These are phyloP conservation scores for Fimicolochytrium jonesii DNA, from an alignment of 192 early-diverging fungal species.

Conservation along the genomic window DNA sequence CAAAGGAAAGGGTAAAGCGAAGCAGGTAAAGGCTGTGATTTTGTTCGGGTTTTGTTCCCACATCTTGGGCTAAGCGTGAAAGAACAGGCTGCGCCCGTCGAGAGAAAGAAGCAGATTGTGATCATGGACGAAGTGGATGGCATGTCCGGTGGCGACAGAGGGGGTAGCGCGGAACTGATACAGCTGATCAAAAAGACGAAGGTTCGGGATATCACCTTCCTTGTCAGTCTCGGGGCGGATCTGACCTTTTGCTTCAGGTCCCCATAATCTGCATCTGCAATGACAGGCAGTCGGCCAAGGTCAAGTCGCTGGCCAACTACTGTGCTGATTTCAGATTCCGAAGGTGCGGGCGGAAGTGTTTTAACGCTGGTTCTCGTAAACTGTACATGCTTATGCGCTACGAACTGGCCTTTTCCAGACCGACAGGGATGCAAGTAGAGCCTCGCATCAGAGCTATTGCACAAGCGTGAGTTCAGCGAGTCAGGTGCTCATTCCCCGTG, in stretches of 20 bases:
- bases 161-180: constrained; percentile 83
- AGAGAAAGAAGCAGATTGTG: constrained; percentile 51
- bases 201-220: constrained; percentile 38
- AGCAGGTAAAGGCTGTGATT: too few relatives aligned
- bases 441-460: constrained; percentile 75
- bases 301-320: constrained; percentile 75
- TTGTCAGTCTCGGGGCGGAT: too few relatives aligned
- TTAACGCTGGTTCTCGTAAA: too few relatives aligned
- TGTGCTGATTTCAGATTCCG: constrained; percentile 81
- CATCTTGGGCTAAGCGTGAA: background rate
- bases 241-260: constrained; percentile 53
- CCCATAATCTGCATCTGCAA: constrained; percentile 99
- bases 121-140: constrained; percentile 99
- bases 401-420: too few relatives aligned
- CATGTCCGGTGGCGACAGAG: constrained; percentile 96
- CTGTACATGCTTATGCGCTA: too few relatives aligned
- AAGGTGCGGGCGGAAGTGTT: too few relatives aligned
- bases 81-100: too few relatives aligned
- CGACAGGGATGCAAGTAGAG: constrained; percentile 68
- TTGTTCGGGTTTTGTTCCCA: background rate
- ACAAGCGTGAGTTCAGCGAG: too few relatives aligned
- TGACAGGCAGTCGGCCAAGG: constrained; percentile 80
- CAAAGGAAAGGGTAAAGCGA: background rate
- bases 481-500: too few relatives aligned
- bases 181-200: constrained; percentile 85